Base-by-base conservation (phyloP, 805 yeast genomes). In the Suhomyces tanzawaensis region DNA sequence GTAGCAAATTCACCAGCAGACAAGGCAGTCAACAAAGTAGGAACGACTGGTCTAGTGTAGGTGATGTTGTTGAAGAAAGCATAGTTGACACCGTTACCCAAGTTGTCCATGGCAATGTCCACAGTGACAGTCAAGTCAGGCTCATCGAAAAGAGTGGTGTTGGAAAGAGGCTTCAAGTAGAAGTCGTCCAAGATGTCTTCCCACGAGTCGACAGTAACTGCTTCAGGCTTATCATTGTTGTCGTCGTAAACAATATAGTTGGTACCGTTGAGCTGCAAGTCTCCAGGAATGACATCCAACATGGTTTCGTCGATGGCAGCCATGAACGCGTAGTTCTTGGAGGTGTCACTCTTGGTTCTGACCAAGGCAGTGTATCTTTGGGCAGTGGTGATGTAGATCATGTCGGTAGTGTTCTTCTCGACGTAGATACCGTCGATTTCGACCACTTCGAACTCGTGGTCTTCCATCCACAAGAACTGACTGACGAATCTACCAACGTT, bases 51-150 rank as follows among this genome's bases (percentile, higher is more conserved):
- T 26, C 76, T 60, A 24, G 76, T 69, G 64, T 77, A 93, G 17
- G 95, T 76, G 55, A 85, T 71, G 58, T 87, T 83, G 73, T 91
- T 90, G 82, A 91, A 88, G 69, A 91, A 85, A n/a, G 98, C 98
- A 59, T 93, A 93, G 70, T 89, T 89, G 46, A 82, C 72, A 70
- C 99, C 99, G 62, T 88, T 71, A 34, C 73, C 75, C 63, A 93
- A 72, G 71, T 87, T 86, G 60, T 83, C 82, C 97, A 93, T 89
- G 19, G 64, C 59, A 41, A 93, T 90, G 51, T 79, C 80, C 36
- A 93, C 69, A n/a, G 77, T 72, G 52, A 89, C 72, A 40, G 71
- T 70, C 48, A 74, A 71, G 58, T 87, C 95, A 11, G 90, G 80
- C 17, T 83, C 86, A 30, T 76, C 85, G 26, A 64, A 71, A 21